Evolutionary conservation across 768 basidiomycete genomes (phyloP), one percentile per base, ranked within the genome.

Genomic region (Hericium coralloides): DNA sequence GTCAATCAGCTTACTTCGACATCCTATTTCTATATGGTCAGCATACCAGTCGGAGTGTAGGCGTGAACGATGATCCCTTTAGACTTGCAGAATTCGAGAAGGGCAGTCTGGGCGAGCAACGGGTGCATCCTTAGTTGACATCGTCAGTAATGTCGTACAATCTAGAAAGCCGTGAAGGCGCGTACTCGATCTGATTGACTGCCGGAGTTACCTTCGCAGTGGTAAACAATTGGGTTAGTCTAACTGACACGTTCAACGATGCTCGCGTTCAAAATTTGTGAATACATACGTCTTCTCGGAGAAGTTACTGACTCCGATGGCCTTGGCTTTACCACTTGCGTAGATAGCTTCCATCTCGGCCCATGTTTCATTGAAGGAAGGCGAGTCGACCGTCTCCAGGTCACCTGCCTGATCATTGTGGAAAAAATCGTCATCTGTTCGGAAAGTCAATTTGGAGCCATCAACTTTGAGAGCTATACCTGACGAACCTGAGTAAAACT

Each of bases 241-340:
- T 31, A 31, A 31, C 7, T 31, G 31, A 31, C 31, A 31, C 31
- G 31, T 31, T 31, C 31, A 31, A 9, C 31, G 31, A 8, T 31
- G 31, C 31, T 31, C 31, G 31, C 31, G 7, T 31, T 9, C 31
- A 31, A 31, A 9, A 6, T 31, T 9, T 31, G 6, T 15, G 43
- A 3, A n/a, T 7, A 20, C 43, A 7, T 12, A 45, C 66, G 84
- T 81, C 57, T 68, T 71, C 66, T 84, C 73, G 36, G 84, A 85
- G 68, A 82, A 86, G 75, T 92, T 92, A 62, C 87, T 89, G 38
- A 84, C 82, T 25, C 90, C 90, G 63, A 89, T 88, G 18, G 74
- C 65, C 63, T 66, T 72, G 60, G 83, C 82, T 69, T 85, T 88
- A 62, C 84, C 84, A 84, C 55, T 55, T 17, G 56, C 49, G 36